A percentile compares a stretch with the other conserved stretches of the same genome.
phyloP scores from a whole-genome alignment of 2,329 filamentous ascomycete genomes.

The Phyllosticta citribraziliensis region DNA sequence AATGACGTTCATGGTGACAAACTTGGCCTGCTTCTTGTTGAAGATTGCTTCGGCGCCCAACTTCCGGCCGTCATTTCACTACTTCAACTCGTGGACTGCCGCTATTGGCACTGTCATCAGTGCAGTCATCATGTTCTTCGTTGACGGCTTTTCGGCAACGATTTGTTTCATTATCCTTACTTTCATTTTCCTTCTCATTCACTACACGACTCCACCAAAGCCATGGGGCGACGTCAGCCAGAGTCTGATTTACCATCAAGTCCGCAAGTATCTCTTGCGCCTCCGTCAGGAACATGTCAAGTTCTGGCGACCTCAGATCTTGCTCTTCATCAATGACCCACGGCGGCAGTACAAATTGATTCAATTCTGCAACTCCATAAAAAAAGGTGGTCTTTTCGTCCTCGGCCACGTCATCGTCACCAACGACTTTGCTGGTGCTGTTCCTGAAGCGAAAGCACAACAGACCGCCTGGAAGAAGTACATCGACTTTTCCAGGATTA shows the following conservation, averaged over 20 bases:
- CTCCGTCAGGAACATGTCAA: conserved; percentile 83
- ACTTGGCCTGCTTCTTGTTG: conserved; percentile 75
- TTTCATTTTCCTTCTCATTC: conserved; percentile 72
- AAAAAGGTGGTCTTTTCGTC: conserved; percentile 78
- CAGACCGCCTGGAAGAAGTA: conserved; percentile 78
- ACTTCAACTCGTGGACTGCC: conserved; percentile 80
- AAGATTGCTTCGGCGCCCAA: conserved; percentile 84
- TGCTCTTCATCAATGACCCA: conserved; percentile 74
- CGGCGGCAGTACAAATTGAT: conserved; percentile 75
- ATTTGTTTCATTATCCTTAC: conserved; percentile 64
- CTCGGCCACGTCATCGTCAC: conserved; percentile 83
- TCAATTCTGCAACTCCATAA: conserved; percentile 83
- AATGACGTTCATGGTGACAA: conserved; percentile 86
- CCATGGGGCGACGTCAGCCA: conserved; percentile 87
- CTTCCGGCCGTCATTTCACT: conserved; percentile 79
- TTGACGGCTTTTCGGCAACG: conserved; percentile 70
- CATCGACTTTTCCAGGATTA: conserved; percentile 77
- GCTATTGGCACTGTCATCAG: conserved; percentile 65
- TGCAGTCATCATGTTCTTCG: conserved; percentile 79
- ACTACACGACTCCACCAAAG: conserved; percentile 77
- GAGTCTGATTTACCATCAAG: conserved; percentile 79
- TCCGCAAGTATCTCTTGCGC: conserved; percentile 77
- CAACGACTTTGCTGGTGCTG: conserved; percentile 66
- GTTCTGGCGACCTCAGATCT: conserved; percentile 83
- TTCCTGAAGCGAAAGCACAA: conserved; percentile 71